Evolutionary conservation across 2,329 filamentous ascomycete species (phyloP), one percentile per base, ranked within the genome.

Genomic region (Hypomyces rosellus): DNA sequence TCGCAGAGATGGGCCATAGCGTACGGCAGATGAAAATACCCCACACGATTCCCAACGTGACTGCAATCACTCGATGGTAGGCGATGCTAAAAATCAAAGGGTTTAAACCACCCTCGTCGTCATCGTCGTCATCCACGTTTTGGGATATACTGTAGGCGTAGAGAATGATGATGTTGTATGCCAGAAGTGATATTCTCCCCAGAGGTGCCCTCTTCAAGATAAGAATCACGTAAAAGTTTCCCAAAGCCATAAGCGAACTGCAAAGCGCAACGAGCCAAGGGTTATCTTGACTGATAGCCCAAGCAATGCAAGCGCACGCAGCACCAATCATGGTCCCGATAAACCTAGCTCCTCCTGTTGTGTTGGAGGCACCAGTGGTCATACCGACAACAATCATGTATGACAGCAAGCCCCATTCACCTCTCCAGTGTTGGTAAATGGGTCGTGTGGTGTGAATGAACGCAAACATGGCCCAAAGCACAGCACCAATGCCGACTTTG

Each of bases 381-480:
- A 96, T 97, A 36, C 88, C 90, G 64, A 91, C 95, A 20, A 99
- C 93, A 63, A 97, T 84, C 92, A 97, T 97, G 73, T 96, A 97
- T 0, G 90, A 96, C 49, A 99, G 69, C 2, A 99, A 76, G 18
- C 93, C 93, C 93, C 93, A 99, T 75, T 99, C 93, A 30, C 92
- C 92, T 65, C 92, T 79, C 89, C 91, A 97, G 61, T 86, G 85
- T 47, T 83, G 78, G 65, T 96, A 99, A 16, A 86, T 77, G 0
- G 88, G 87, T 47, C 90, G 77, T 2, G 90, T 95, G 8, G 78
- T 72, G 1, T 84, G 80, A 34, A 96, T 78, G 62, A 96, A 99
- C 2, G 93, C 86, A 58, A 95, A 88, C 66, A 93, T 81, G 15
- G 90, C 92, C 73, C 92, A 97, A 0, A 96, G 69, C 4, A 90